These are phyloP conservation scores for Atkinsonella texensis DNA, from an alignment of 2,329 filamentous ascomycete species.

Conservation along the genomic window DNA sequence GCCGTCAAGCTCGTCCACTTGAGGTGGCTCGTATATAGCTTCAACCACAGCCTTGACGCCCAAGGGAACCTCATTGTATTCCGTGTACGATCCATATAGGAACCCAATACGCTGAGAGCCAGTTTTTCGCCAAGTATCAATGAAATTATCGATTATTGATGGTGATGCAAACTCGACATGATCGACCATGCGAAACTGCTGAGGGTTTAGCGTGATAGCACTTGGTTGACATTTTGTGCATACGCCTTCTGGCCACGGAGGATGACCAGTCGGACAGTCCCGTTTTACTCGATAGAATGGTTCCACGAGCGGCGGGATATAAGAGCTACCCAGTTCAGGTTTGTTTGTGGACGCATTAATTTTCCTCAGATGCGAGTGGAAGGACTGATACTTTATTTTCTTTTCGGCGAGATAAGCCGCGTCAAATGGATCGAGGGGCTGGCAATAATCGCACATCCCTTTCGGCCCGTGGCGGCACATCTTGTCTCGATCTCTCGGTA, in stretches of 20 bases:
- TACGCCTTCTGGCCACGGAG: conserved; percentile 89
- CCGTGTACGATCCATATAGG: conserved; percentile 79
- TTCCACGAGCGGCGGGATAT: conserved; percentile 88
- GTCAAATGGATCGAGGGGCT: conserved; percentile 90
- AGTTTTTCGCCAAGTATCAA: conserved; percentile 83
- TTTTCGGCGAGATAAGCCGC: conserved; percentile 80
- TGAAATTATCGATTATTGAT: conserved; percentile 73
- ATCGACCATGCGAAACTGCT: conserved; percentile 92
- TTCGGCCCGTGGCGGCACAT: conserved; percentile 96
- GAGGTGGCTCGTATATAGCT: conserved; percentile 92
- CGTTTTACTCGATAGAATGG: conserved; percentile 82
- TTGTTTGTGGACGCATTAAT: conserved; percentile 96
- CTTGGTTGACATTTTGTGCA: conserved; percentile 98
- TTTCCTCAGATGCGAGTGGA: conserved; percentile 88
- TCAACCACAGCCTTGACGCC: conserved; percentile 94
- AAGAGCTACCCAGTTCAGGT: conserved; percentile 83
- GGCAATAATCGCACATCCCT: conserved; percentile 99
- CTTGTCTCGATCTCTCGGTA: conserved; percentile 62
- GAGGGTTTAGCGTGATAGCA: conserved; percentile 87
- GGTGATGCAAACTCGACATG: conserved; percentile 92
- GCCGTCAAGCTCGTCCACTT: conserved; percentile 79
- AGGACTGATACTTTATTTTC: conserved; percentile 98
- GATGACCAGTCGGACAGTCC: conserved; percentile 86
- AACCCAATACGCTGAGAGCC: conserved; percentile 79
- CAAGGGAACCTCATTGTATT: conserved; percentile 85